phyloP scores from a whole-genome alignment of 805 yeast species.

The Maudiozyma saulgeensis region DNA sequence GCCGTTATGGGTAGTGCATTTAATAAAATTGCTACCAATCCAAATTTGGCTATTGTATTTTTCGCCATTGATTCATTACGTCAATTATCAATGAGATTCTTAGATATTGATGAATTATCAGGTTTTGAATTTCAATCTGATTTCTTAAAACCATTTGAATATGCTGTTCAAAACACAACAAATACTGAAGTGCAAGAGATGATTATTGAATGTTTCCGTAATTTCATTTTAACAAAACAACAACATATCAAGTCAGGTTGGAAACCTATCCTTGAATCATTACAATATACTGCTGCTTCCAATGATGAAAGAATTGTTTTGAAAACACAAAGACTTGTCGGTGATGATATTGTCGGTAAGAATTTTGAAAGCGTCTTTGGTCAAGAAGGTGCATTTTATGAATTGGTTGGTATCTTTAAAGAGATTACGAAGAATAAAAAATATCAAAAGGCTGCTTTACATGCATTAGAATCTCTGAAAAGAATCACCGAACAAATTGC shows the following conservation, averaged over 20 bases:
- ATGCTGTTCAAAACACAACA: slow-evolving; percentile 58
- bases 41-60: slow-evolving; percentile 65
- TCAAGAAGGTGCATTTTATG: slow-evolving; percentile 56
- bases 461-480: slow-evolving; percentile 66
- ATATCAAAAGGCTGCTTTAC: slow-evolving; percentile 72
- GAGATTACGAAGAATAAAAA: slow-evolving; percentile 75
- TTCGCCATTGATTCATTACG: slow-evolving; percentile 92
- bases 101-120: slow-evolving; percentile 86
- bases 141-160: slow-evolving; percentile 82
- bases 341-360: slow-evolving; percentile 47
- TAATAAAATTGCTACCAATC: slow-evolving; percentile 73
- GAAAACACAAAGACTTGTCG: slow-evolving; percentile 53
- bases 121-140: slow-evolving; percentile 95
- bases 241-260: slow-evolving; percentile 82
- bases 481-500: slow-evolving; percentile 53
- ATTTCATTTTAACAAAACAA: slow-evolving; percentile 72
- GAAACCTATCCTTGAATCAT: slow-evolving; percentile 76
- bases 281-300: slow-evolving; percentile 59
- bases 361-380: slow-evolving; percentile 52
- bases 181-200: slow-evolving; percentile 70
- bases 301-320: slow-evolving; percentile 48
- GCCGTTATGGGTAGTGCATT: slow-evolving; percentile 84
- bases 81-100: slow-evolving; percentile 84
- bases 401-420: slow-evolving; percentile 65
- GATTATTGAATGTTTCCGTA: slow-evolving; percentile 82